Base-by-base conservation (phyloP, 768 basidiomycete species). In the Plicaturopsis crispa region DNA sequence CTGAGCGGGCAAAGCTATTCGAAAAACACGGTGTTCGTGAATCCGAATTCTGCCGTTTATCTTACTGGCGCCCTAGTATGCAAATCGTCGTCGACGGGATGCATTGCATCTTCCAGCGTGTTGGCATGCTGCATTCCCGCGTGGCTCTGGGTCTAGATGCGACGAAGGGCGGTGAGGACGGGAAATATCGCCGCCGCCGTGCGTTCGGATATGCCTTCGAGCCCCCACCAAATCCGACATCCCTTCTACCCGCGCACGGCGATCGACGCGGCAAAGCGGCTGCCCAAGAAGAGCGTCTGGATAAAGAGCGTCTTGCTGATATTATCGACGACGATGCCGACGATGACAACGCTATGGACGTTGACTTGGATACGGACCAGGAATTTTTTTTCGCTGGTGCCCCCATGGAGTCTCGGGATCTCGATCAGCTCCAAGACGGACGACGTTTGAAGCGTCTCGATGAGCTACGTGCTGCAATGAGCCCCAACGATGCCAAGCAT, bases 21-120 rank as follows among this genome's bases (percentile, higher is more conserved):
- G 36, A 39, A 30, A 6, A 7, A 14, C 18, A 50, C 33, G 38
- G 47, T 3, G 23, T 51, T 4, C 7, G 33, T 1, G 54, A 50
- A 52, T 49, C 44, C 3, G 14, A 42, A 33, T 39, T 56, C 11
- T 46, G 45, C 34, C 5, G 30, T 2, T 43, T 57, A 2, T 36
- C 35, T 4, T 54, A 57, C 31, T 57, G 53, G 56, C 24, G 50
- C 19, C 53, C 53, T 4, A 28, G 45, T 20, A 3, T n/a, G 4
- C 41, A 37, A 10, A 17, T 49, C 2, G 46, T 53, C 3, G 42
- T 52, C 3, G 42, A 57, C 23, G 5, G 39, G 2, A 57, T 57
- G 53, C 55, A 57, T 41, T 45, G 39, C 33, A 17, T 50, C 18
- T 22, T 41, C 21, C 8, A 39, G 21, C 38, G 5, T 17, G 40